Percentiles rank a stretch among this genome's conserved stretches.
These are phyloP conservation scores for Colletotrichum filicis DNA, from an alignment of 2,329 filamentous ascomycete genomes.

Conservation along the genomic window DNA sequence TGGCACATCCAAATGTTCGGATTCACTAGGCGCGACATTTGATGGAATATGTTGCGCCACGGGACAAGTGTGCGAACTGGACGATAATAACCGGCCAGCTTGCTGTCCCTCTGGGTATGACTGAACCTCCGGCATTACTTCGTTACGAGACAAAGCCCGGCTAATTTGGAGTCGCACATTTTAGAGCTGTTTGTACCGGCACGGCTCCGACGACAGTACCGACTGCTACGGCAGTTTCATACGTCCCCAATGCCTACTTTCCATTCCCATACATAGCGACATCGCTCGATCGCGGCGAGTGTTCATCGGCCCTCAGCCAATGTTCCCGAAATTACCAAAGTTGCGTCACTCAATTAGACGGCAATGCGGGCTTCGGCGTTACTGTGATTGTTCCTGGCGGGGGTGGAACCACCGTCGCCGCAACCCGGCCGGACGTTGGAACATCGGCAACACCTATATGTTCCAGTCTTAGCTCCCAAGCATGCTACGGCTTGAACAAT, in stretches of 20 bases:
- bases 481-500: slow-evolving; percentile 58
- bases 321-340: slow-evolving; percentile 65
- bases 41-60: slow-evolving; percentile 61
- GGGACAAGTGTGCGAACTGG: slow-evolving; percentile 62
- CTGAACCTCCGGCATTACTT: background rate
- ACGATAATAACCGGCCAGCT: slow-evolving; percentile 59
- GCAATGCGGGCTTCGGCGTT: slow-evolving; percentile 57
- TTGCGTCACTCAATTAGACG: slow-evolving; percentile 62
- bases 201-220: slow-evolving; percentile 57
- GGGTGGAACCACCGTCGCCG: slow-evolving; percentile 62
- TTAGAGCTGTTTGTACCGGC: slow-evolving; percentile 66
- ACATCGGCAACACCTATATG: slow-evolving; percentile 64
- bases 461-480: slow-evolving; percentile 63
- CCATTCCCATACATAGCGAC: slow-evolving; percentile 68
- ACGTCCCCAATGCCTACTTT: slow-evolving; percentile 68
- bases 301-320: slow-evolving; percentile 60
- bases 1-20: slow-evolving; percentile 62
- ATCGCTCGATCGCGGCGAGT: slow-evolving; percentile 63
- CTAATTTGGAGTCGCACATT: slow-evolving; percentile 12
- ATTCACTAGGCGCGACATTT: slow-evolving; percentile 57
- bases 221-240: slow-evolving; percentile 56
- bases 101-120: slow-evolving; percentile 65
- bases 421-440: slow-evolving; percentile 51
- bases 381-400: slow-evolving; percentile 67
- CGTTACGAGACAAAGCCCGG: background rate